These are phyloP conservation scores for Gonium pectorale DNA, from an alignment of 139 green algal genomes.

Conservation along the genomic window DNA sequence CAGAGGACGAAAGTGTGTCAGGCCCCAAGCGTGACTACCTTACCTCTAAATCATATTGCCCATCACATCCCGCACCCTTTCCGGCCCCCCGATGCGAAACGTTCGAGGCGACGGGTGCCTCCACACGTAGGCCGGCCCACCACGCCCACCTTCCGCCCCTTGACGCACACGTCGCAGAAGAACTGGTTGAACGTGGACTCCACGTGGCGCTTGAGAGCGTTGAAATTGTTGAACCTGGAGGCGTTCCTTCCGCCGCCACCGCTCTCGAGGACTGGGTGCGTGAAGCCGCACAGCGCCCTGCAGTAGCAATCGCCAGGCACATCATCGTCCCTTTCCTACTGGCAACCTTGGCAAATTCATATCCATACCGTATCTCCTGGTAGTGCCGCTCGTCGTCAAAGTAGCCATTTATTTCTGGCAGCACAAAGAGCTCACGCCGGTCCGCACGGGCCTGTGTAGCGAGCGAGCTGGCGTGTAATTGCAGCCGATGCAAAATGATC, in stretches of 20 bases:
- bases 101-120: too few relatives aligned
- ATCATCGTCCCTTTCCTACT: too few relatives aligned
- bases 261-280: constrained; percentile 73
- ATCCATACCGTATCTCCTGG: constrained; percentile 71
- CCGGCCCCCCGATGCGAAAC: too few relatives aligned
- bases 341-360: not conserved
- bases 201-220: constrained; percentile 79
- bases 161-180: constrained; percentile 95
- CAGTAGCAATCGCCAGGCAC: not conserved
- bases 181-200: constrained; percentile 65
- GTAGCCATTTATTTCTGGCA: constrained; percentile 80
- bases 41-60: too few relatives aligned
- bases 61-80: too few relatives aligned
- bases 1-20: too few relatives aligned
- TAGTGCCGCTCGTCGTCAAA: constrained; percentile 93
- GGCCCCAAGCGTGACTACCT: too few relatives aligned
- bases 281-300: constrained; percentile 81
- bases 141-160: constrained; percentile 81
- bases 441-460: constrained; percentile 53
- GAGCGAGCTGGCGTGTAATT: too few relatives aligned
- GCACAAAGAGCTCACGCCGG: constrained; percentile 59
- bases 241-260: not conserved
- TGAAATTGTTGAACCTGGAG: constrained; percentile 64
- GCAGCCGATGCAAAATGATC: too few relatives aligned
- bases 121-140: too few relatives aligned